Base-by-base conservation (phyloP, 2,329 filamentous ascomycete genomes). In the Pyrenophora teres region DNA sequence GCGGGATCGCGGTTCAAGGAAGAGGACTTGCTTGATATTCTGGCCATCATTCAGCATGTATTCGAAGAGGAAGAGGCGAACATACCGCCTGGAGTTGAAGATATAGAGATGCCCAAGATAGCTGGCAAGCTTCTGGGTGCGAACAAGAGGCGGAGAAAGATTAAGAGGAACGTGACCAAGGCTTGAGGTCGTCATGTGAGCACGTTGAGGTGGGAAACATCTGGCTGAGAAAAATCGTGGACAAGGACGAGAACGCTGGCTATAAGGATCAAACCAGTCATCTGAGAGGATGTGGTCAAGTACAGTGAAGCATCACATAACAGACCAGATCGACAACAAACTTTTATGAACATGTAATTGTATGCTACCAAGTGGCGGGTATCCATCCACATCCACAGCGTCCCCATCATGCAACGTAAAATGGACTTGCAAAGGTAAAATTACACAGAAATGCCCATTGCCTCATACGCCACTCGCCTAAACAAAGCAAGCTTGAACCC, bases 51-150 rank as follows among this genome's bases (percentile, higher is more conserved):
- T 3, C 46, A 50, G 21, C 50, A 45, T 0, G 70, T 71, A 2
- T 69, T 73, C 41, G 65, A 69, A 10, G 69, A 71, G 40, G 66
- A 69, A 13, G 71, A 74, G 12, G 52, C 23, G 3, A 30, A 13
- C 6, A 71, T 73, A 15, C 67, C 65, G 0, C 45, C 12, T 3
- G 70, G 70, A 0, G 68, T 63, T 0, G 70, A 72, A 52, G 31
- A 62, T 10, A 30, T 52, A 46, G 46, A 64, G 13, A 59, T 71
- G 62, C 58, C 63, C 27, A 69, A 64, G 60, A 57, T 71, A 38
- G 39, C 50, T 15, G 66, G 66, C 30, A 70, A 71, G 55, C 21
- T 71, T 40, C 12, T 70, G 5, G 68, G 68, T 4, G 65, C 64
- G 7, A 57, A 48, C 50, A 68, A 60, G 58, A 64, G 57, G 60